A percentile compares a stretch with the other conserved stretches of the same genome.
Conservation (phyloP, 805 yeast species). For the Suhomyces vadensis region DNA sequence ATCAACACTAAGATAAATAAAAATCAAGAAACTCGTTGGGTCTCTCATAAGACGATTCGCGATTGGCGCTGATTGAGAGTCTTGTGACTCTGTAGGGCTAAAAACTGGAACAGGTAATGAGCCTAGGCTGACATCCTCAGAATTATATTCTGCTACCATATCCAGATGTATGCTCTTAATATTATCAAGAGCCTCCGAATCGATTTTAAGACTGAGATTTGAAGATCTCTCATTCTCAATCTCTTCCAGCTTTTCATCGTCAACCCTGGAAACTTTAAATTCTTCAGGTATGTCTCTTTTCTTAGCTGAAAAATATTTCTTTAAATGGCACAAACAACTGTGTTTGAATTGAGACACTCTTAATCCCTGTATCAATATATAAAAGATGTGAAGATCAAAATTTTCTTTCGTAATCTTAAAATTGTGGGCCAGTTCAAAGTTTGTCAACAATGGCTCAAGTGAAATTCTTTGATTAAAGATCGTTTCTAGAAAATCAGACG, state of each 20-base stretch:
- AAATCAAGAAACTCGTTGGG: slow-evolving; percentile 21
- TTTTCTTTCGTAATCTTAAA: slow-evolving; percentile 44
- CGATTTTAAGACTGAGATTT: neutral
- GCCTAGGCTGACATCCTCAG: too few species aligned
- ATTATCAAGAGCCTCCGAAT: neutral
- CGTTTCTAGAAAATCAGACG: slow-evolving; percentile 19
- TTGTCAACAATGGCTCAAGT: slow-evolving; percentile 43
- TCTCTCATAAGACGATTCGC: neutral
- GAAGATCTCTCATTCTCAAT: neutral
- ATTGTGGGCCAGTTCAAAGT: slow-evolving; percentile 44
- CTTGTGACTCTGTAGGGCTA: too few species aligned
- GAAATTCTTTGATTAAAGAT: slow-evolving; percentile 33
- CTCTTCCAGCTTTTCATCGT: neutral
- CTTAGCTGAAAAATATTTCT: slow-evolving; percentile 39
- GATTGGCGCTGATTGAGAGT: too few species aligned
- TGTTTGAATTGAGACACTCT: slow-evolving; percentile 56
- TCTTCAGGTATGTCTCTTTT: neutral
- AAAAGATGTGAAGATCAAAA: slow-evolving; percentile 52
- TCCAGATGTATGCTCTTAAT: neutral
- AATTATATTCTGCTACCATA: too few species aligned
- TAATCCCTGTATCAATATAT: slow-evolving; percentile 55
- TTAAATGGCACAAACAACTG: slow-evolving; percentile 48
- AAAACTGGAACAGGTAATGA: too few species aligned
- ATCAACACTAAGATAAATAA: slow-evolving; percentile 31
- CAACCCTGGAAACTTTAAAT: neutral